These are phyloP conservation scores for Castanea sativa DNA, from an alignment of 306 rosid genomes.

Conservation along the genomic window DNA sequence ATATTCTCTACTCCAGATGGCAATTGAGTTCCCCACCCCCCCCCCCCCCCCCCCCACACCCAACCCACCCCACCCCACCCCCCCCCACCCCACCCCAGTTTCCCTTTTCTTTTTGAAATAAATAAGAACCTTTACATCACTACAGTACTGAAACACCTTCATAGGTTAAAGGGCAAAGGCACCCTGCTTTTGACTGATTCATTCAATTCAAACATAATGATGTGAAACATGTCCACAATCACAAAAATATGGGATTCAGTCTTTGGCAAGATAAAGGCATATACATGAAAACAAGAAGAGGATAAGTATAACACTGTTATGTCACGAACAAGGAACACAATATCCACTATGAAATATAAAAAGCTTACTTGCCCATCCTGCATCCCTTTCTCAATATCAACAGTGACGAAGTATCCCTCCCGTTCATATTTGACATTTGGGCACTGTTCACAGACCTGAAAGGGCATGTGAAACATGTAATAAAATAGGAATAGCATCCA, in stretches of 20 bases:
- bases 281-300: neutral
- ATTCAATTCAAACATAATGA: neutral
- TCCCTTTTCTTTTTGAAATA: neutral
- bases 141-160: neutral
- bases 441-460: constrained; percentile 96
- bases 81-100: neutral
- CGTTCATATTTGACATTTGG: constrained; percentile 86
- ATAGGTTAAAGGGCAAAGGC: neutral
- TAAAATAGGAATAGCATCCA: neutral
- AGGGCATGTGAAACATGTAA: constrained; percentile 10
- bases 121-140: neutral
- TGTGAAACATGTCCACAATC: neutral
- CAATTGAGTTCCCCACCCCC: too few species aligned
- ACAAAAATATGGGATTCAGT: neutral
- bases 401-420: constrained; percentile 89
- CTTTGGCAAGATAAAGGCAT: neutral
- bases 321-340: neutral
- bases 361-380: constrained; percentile 93
- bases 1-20: neutral
- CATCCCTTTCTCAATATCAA: constrained; percentile 99
- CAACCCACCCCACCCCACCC: too few species aligned
- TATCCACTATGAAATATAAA: neutral
- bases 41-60: too few species aligned
- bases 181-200: neutral
- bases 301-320: neutral